These are phyloP conservation scores for Terana coerulea DNA, from an alignment of 768 basidiomycete genomes.

Conservation along the genomic window DNA sequence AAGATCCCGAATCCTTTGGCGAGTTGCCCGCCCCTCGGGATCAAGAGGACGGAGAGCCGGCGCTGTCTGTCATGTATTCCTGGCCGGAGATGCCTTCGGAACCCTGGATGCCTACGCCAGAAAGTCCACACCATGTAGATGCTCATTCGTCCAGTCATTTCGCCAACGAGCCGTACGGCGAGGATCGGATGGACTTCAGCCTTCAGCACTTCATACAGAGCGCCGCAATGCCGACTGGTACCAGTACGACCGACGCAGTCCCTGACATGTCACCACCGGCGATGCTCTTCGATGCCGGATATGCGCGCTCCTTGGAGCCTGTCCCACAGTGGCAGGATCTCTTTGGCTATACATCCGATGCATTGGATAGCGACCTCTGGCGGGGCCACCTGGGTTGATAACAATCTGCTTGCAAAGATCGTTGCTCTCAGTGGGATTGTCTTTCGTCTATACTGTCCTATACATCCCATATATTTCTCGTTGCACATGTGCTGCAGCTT, in stretches of 20 bases:
- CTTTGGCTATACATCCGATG: not conserved
- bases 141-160: conserved; percentile 6
- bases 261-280: no score
- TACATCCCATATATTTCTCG: no score
- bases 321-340: not conserved
- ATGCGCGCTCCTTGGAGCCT: not conserved
- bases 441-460: no score
- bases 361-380: no score
- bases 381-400: no score
- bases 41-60: conserved; percentile 21
- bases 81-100: conserved; percentile 40
- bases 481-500: no score
- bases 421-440: no score
- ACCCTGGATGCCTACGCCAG: conserved; percentile 1
- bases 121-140: not conserved
- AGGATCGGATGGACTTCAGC: conserved; percentile 45
- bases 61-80: conserved; percentile 30
- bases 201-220: conserved; percentile 34
- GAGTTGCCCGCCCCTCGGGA: conserved; percentile 22
- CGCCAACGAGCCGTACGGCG: conserved; percentile 21
- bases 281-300: no score
- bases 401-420: no score
- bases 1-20: conserved; percentile 8
- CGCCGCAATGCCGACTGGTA: not conserved
- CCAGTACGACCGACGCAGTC: no score